Evolutionary conservation across 78 protist genomes (phyloP).

Genomic region (Trichosphaerium sp.): DNA sequence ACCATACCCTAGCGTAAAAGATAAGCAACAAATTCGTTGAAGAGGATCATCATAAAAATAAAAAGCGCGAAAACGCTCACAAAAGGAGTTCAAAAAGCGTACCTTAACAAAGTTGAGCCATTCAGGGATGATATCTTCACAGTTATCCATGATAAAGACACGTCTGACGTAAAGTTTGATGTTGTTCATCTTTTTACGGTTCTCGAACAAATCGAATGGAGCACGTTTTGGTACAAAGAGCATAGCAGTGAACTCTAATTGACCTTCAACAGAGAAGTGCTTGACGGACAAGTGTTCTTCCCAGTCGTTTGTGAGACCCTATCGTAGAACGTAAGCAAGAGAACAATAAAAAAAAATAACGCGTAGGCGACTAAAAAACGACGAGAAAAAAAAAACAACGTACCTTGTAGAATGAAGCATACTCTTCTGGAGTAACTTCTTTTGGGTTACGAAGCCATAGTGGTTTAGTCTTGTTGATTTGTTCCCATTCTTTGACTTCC

Average conservation of each 20-base stretch:
- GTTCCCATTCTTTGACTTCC: conserved; percentile 77
- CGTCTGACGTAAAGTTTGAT: conserved; percentile 98
- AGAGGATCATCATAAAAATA: no score
- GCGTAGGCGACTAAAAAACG: no score
- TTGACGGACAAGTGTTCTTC: conserved; percentile 96
- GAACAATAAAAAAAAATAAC: no score
- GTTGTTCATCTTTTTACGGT: conserved; percentile 93
- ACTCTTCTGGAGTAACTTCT: conserved; percentile 97
- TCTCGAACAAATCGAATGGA: conserved; percentile 97
- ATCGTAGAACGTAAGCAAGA: no score
- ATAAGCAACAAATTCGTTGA: no score
- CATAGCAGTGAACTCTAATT: conserved; percentile 94
- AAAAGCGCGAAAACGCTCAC: no score
- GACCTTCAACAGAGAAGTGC: conserved; percentile 99
- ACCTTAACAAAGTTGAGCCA: conserved; percentile 92
- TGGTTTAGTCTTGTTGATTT: conserved; percentile 98
- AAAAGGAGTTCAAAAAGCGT: no score
- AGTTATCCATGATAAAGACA: conserved; percentile 99
- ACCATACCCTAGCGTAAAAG: conserved; percentile 99
- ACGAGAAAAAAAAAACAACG: no score
- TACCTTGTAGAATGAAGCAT: conserved; percentile 98
- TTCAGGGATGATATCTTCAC: conserved; percentile 97
- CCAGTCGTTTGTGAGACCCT: conserved; percentile 97
- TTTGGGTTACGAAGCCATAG: conserved; percentile 96
- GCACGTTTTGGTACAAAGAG: conserved; percentile 97